Evolutionary conservation across 805 yeast species (phyloP), one percentile per base, ranked within the genome.

Genomic region (Candida parachauliodes): DNA sequence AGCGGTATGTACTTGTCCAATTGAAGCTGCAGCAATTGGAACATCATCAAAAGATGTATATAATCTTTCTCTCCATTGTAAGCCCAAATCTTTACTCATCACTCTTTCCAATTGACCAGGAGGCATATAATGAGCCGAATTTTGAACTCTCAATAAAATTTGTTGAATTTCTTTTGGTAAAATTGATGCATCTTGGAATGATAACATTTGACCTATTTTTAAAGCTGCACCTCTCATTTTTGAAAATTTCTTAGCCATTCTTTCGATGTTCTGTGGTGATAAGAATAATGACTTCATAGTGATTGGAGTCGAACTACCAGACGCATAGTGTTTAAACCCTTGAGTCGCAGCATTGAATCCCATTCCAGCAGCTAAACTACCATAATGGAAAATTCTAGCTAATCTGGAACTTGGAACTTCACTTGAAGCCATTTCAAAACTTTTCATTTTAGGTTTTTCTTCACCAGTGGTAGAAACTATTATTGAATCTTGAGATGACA

Each of bases 151-250:
- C 35, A 86, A 64, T 48, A 93, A 65, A 29, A 91, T 79, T 48
- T 80, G 77, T 51, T 88, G 94, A 41, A 93, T 76, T 51, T 89
- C 96, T 28, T 74, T 71, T 1, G 98, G 98, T 28, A 91, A 63
- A 23, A 91, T 78, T 21, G 85, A 73, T 43, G 83, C 79, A 57
- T 91, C 98, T 61, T 93, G 98, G 59, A 93, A 91, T 2, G 96
- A 87, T 60, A 93, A 66, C 83, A 93, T 78, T 62, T 93, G 98
- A n/a, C 98, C 98, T 39, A 93, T 76, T 55, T 93, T 93, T 54
- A 93, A 70, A 2, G 98, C 98, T 2, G 98, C 98, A n/a, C 98
- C 98, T 54, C 98, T 76, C 98, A 93, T 93, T 54, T 86, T 80
- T 36, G 93, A 78, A 50, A 93, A 79, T 57, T 88, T 88, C 50